Evolutionary conservation across 2,329 filamentous ascomycete genomes (phyloP).

Genomic region (Fusarium sp.): DNA sequence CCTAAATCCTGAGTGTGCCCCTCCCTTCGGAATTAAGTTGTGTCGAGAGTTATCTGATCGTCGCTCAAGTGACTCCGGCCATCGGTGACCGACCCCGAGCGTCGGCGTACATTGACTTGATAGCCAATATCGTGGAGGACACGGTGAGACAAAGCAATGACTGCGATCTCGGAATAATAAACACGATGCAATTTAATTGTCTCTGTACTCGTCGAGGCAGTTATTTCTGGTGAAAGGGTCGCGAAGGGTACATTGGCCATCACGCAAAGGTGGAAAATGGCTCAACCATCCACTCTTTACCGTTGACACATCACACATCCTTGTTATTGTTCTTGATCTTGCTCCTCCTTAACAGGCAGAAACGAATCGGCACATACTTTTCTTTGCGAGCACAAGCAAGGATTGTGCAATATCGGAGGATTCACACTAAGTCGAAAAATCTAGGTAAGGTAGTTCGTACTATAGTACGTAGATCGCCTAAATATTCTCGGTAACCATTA

Average conservation of each 20-base stretch:
- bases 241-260: not conserved
- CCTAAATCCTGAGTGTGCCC: slow-evolving; percentile 2
- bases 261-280: slow-evolving; percentile 25
- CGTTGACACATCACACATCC: not conserved
- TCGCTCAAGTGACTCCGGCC: slow-evolving; percentile 6
- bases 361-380: not conserved
- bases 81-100: slow-evolving; percentile 8
- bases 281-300: slow-evolving; percentile 11
- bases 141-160: not conserved
- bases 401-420: not conserved
- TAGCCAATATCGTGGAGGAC: not conserved
- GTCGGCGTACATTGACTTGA: slow-evolving; percentile 4
- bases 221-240: not conserved
- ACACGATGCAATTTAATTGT: not conserved
- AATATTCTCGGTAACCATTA: not conserved
- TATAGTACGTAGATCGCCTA: slow-evolving; percentile 14
- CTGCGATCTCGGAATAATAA: slow-evolving; percentile 1
- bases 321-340: not conserved
- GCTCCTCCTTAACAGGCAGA: not conserved
- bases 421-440: not conserved
- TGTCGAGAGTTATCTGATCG: slow-evolving; percentile 37
- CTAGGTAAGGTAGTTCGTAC: no score
- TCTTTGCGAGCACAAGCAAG: not conserved
- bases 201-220: not conserved
- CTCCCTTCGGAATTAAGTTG: not conserved